Base-by-base conservation (phyloP, 495 filamentous ascomycete genomes). In the Hapsidospora chrysogenum region DNA sequence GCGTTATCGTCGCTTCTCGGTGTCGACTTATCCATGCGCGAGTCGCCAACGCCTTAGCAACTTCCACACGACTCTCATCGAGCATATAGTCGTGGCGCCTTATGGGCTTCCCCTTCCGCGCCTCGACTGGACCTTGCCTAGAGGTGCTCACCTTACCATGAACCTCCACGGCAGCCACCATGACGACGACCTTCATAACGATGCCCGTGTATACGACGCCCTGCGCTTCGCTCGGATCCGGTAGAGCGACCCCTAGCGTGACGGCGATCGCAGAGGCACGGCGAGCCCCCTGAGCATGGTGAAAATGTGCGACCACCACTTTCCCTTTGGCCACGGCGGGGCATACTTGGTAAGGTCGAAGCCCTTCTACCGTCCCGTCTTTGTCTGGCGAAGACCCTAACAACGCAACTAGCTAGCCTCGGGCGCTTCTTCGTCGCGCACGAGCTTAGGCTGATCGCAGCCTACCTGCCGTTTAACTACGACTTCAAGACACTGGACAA, bases 371-470 rank as follows among this genome's bases (percentile, higher is more conserved):
- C 16, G 6, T 13, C 29, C 16, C 6, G n/a, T 6, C 29, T 13
- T 8, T 8, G 7, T 31, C n/a, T n/a, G n/a, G n/a, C n/a, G n/a
- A n/a, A 9, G 13, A 13, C 7, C 29, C 8, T 13, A 6, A 9
- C 16, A 13, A 31, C 29, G n/a, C n/a, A 31, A 13, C 29, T 21
- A 20, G 9, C 15, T 16, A 33, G 60, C 18, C 57, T 57, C 2
- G 58, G 58, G 6, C 49, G 58, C 16, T 64, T 64, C 43, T 58
- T 64, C 29, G 58, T 59, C 5, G 45, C 46, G 17, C 53, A 51
- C 35, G 47, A 55, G 41, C 22, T 57, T 34, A 64, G 63, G 47
- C 47, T 60, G 33, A 45, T 54, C 3, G 23, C 64, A 19, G 49
- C 48, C 14, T 56, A 59, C 37, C 29, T 60, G 14, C 21, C 61